phyloP scores from a whole-genome alignment of 139 green algal species.

The Chlorella sp. region DNA sequence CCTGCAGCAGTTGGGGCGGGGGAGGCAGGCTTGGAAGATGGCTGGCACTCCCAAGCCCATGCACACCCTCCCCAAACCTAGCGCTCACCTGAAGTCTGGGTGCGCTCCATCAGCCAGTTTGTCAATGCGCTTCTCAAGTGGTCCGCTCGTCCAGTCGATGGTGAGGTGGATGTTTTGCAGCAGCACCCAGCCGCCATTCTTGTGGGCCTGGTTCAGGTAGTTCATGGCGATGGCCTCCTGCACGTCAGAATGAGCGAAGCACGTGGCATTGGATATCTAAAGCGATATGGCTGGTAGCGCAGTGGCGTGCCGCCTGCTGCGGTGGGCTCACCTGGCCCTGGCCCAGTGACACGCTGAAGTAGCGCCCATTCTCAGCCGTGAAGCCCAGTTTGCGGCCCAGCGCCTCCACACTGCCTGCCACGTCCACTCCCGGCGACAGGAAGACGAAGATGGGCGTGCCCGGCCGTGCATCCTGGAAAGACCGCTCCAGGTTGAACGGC shows the following conservation, averaged over 20 bases:
- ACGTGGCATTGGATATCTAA: too few species aligned
- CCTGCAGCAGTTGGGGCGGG: conserved; percentile 30
- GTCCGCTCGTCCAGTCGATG: conserved; percentile 81
- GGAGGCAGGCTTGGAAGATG: neutral
- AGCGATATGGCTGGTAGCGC: neutral
- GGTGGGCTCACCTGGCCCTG: conserved; percentile 65
- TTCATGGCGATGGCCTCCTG: conserved; percentile 91
- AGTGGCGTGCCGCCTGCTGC: neutral
- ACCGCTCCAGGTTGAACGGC: conserved; percentile 83
- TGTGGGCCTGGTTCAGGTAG: conserved; percentile 78
- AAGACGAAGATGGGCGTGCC: conserved; percentile 91
- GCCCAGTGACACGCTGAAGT: conserved; percentile 82
- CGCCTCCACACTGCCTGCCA: conserved; percentile 82
- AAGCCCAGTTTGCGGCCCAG: conserved; percentile 81
- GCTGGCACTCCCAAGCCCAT: neutral
- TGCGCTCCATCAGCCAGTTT: conserved; percentile 87
- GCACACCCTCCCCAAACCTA: neutral
- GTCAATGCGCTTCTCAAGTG: conserved; percentile 85
- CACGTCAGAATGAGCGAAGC: neutral
- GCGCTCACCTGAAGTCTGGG: conserved; percentile 71
- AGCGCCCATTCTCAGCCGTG: conserved; percentile 75
- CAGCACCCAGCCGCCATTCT: conserved; percentile 94
- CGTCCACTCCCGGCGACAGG: conserved; percentile 85
- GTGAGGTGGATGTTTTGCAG: conserved; percentile 91
- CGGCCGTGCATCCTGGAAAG: conserved; percentile 68